Percentiles rank a stretch among this genome's conserved stretches.
These are phyloP conservation scores for Spergularia bocconei DNA, from an alignment of 148 eudicot species.

Conservation along the genomic window DNA sequence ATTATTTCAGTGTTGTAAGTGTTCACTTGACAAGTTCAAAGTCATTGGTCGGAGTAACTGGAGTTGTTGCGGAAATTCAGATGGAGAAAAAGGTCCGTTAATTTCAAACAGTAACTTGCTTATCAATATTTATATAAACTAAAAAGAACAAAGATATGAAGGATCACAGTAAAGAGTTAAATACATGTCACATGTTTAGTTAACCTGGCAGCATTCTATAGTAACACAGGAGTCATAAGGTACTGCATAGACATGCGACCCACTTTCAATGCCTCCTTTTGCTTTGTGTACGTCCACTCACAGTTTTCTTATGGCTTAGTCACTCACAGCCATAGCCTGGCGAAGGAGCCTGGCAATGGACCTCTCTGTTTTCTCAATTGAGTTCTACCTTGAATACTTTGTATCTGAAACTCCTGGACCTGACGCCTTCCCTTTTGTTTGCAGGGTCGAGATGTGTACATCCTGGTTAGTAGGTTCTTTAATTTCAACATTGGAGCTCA, in stretches of 20 bases:
- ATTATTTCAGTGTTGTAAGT: slow-evolving; percentile 64
- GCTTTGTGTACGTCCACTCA: too few relatives aligned
- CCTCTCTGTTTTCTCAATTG: neutral
- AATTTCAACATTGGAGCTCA: slow-evolving; percentile 23
- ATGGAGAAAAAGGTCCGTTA: slow-evolving; percentile 79
- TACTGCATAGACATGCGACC: neutral
- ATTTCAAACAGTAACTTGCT: neutral
- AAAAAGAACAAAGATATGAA: neutral
- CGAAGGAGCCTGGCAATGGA: slow-evolving; percentile 4
- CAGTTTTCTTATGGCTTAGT: neutral
- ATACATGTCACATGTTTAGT: neutral
- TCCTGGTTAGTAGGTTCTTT: slow-evolving; percentile 63
- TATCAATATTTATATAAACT: neutral
- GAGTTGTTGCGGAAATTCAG: slow-evolving; percentile 84
- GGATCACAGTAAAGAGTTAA: too few relatives aligned
- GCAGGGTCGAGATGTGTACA: slow-evolving; percentile 96
- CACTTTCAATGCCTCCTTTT: too few relatives aligned
- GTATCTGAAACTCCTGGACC: slow-evolving; percentile 5
- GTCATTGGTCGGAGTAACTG: slow-evolving; percentile 89
- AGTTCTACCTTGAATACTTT: slow-evolving; percentile 14
- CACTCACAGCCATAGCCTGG: neutral
- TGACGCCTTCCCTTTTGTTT: slow-evolving; percentile 28
- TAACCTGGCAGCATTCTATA: neutral
- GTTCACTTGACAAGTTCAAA: slow-evolving; percentile 94
- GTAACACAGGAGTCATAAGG: neutral